Evolutionary conservation across 164 flowering plant genomes (phyloP).

Genomic region (Hamamelis virginiana): DNA sequence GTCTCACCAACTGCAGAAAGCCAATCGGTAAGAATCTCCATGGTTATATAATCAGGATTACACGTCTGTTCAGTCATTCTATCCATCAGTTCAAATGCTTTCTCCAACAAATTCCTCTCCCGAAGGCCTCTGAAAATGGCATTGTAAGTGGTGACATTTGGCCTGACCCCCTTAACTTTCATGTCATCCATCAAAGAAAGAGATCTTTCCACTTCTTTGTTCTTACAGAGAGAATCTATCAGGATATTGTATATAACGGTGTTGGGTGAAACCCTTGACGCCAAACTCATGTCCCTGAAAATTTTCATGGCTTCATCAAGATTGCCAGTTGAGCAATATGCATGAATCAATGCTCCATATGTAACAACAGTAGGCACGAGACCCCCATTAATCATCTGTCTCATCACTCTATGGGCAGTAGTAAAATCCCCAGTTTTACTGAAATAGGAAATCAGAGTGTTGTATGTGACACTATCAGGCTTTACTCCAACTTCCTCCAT

Average conservation of each 20-base stretch:
- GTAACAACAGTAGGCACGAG: slow-evolving; percentile 61
- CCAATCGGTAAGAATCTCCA: slow-evolving; percentile 83
- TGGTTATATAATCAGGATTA: slow-evolving; percentile 69
- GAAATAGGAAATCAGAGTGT: slow-evolving; percentile 62
- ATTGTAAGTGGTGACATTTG: slow-evolving; percentile 61
- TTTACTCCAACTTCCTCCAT: slow-evolving; percentile 54
- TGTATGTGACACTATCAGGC: slow-evolving; percentile 67
- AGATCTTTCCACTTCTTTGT: slow-evolving; percentile 45
- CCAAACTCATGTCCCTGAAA: slow-evolving; percentile 44
- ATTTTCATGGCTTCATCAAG: slow-evolving; percentile 68
- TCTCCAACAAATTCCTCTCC: slow-evolving; percentile 47
- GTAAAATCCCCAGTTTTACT: slow-evolving; percentile 53
- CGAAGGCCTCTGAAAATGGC: slow-evolving; percentile 66
- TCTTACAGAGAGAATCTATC: slow-evolving; percentile 59
- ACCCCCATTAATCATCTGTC: slow-evolving; percentile 51
- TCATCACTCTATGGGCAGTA: slow-evolving; percentile 39
- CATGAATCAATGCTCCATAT: slow-evolving; percentile 75
- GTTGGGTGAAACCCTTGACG: slow-evolving; percentile 53
- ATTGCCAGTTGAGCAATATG: slow-evolving; percentile 47
- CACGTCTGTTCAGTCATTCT: slow-evolving; percentile 66
- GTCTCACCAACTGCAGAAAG: slow-evolving; percentile 65
- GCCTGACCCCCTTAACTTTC: slow-evolving; percentile 47
- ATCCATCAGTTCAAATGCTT: slow-evolving; percentile 72
- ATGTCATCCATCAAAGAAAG: slow-evolving; percentile 67
- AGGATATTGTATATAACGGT: slow-evolving; percentile 75